These are phyloP conservation scores for Myxozyma neglecta DNA, from an alignment of 805 yeast genomes.

Conservation along the genomic window DNA sequence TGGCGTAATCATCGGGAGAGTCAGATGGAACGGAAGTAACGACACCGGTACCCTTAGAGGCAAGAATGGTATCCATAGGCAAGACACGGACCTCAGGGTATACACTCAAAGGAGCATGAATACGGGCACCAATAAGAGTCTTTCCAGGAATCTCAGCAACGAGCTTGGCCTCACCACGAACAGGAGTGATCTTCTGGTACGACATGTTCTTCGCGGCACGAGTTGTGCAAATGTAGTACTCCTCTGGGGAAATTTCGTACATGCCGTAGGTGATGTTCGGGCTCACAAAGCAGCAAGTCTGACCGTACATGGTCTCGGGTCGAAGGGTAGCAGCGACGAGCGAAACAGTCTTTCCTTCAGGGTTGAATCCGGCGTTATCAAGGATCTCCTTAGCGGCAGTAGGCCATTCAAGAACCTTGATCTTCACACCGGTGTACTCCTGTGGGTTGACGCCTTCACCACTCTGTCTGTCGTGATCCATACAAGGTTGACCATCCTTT, in stretches of 20 bases:
- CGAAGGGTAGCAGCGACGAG: constrained; percentile 95
- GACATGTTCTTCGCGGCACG: constrained; percentile 98
- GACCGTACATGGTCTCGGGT: constrained; percentile 99
- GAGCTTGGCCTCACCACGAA: constrained; percentile 73
- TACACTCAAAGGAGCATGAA: constrained; percentile 78
- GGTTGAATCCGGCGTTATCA: constrained; percentile 46
- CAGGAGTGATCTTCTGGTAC: constrained; percentile 88
- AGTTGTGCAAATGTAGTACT: constrained; percentile 81
- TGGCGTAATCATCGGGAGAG: constrained; percentile 95
- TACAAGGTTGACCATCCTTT: constrained; percentile 98
- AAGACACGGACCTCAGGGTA: constrained; percentile 72
- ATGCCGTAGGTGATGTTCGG: constrained; percentile 92
- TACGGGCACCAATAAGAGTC: constrained; percentile 78
- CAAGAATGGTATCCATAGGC: constrained; percentile 97
- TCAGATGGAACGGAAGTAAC: constrained; percentile 99
- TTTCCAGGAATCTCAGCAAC: constrained; percentile 64
- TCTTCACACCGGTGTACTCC: constrained; percentile 93
- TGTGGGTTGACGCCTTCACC: constrained; percentile 98
- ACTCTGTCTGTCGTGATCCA: constrained; percentile 96
- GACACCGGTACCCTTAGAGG: constrained; percentile 97
- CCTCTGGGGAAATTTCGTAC: constrained; percentile 71
- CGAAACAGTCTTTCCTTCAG: constrained; percentile 62
- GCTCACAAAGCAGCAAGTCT: constrained; percentile 95
- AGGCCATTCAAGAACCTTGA: constrained; percentile 60
- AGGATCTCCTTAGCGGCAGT: constrained; percentile 53